These are phyloP conservation scores for Leptographium procerum DNA, from an alignment of 2,329 filamentous ascomycete genomes.

Conservation along the genomic window DNA sequence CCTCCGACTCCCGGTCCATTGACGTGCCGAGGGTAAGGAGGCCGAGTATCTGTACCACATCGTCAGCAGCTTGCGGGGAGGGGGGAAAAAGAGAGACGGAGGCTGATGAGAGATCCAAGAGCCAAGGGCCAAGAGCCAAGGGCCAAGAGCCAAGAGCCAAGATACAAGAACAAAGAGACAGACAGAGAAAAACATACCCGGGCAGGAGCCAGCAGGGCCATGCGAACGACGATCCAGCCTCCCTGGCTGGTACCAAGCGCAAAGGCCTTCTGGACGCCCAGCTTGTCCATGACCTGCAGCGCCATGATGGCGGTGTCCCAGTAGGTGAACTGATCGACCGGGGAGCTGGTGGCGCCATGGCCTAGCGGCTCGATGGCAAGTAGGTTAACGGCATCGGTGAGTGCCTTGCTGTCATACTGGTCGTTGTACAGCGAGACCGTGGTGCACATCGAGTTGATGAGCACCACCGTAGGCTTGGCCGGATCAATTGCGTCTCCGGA, in stretches of 20 bases:
- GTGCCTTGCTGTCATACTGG: conserved; percentile 27
- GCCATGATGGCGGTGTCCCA: conserved; percentile 44
- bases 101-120: not conserved
- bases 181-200: conserved; percentile 20
- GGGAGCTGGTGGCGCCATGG: conserved; percentile 30
- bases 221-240: conserved; percentile 39
- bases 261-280: conserved; percentile 36
- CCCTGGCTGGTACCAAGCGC: conserved; percentile 40
- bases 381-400: conserved; percentile 31
- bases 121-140: not conserved
- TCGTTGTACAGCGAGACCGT: conserved; percentile 29
- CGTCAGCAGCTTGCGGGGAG: not conserved
- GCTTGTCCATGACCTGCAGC: conserved; percentile 41
- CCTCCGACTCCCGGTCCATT: conserved; percentile 36
- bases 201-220: conserved; percentile 37
- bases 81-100: not conserved
- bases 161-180: not conserved
- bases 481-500: conserved; percentile 28
- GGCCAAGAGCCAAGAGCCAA: not conserved
- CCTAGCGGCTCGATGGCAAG: conserved; percentile 38
- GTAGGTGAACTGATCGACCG: conserved; percentile 40
- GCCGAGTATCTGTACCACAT: conserved; percentile 28
- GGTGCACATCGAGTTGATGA: conserved; percentile 38
- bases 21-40: conserved; percentile 34
- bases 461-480: conserved; percentile 34